These are phyloP conservation scores for Ceratobasidium sp. DNA, from an alignment of 1,284 basidiomycete genomes.

Conservation along the genomic window DNA sequence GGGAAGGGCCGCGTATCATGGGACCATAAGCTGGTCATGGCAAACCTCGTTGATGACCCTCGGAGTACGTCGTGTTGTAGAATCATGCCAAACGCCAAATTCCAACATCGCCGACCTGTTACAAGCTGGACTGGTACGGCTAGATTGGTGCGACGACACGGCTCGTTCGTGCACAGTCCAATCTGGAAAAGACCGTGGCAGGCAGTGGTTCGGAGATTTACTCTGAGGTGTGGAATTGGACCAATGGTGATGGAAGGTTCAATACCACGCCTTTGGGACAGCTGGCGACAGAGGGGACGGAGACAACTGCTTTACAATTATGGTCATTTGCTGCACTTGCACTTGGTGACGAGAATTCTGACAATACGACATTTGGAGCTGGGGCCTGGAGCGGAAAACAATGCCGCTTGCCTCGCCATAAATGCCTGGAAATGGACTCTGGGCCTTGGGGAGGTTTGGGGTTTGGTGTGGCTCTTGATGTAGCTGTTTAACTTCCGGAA, in stretches of 20 bases:
- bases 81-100: constrained; percentile 46
- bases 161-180: constrained; percentile 46
- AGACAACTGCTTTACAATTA: constrained; percentile 24
- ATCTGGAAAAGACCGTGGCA: constrained; percentile 50
- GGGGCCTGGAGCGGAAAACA: no score
- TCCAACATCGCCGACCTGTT: constrained; percentile 29
- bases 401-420: no score
- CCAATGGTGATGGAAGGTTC: constrained; percentile 14
- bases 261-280: constrained; percentile 6
- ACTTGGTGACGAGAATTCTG: not conserved
- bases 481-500: no score
- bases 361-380: not conserved
- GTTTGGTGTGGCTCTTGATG: no score
- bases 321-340: constrained; percentile 13
- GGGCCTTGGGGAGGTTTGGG: no score
- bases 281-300: constrained; percentile 22
- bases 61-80: constrained; percentile 49
- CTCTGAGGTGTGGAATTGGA: constrained; percentile 34
- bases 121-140: constrained; percentile 34
- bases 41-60: constrained; percentile 52
- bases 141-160: constrained; percentile 48
- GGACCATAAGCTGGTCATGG: constrained; percentile 52
- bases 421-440: no score
- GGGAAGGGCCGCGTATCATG: constrained; percentile 50
- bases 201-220: constrained; percentile 41